These are phyloP conservation scores for Phycomyces nitens DNA, from an alignment of 192 early-diverging fungal genomes.

Conservation along the genomic window DNA sequence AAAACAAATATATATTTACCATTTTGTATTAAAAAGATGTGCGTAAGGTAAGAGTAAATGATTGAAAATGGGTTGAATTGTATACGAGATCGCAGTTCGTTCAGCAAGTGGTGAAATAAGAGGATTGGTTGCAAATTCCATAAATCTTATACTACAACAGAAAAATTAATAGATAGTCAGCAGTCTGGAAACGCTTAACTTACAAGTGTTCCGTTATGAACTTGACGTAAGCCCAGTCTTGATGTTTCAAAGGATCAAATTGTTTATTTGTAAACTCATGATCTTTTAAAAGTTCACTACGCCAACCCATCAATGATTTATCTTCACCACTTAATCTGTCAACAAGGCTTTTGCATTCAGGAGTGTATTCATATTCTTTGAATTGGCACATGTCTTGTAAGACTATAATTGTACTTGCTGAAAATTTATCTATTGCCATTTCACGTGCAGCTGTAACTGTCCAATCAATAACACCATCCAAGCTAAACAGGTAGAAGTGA, in stretches of 20 bases:
- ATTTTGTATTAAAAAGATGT: constrained; percentile 13
- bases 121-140: constrained; percentile 1
- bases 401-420: constrained; percentile 13
- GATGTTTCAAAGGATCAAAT: constrained; percentile 16
- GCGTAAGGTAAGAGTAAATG: constrained; percentile 7
- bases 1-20: constrained; percentile 10
- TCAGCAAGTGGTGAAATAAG: constrained; percentile 4
- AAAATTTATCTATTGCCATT: constrained; percentile 14
- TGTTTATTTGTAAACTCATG: constrained; percentile 8
- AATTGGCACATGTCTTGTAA: constrained; percentile 23
- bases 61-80: constrained; percentile 12
- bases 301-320: constrained; percentile 12
- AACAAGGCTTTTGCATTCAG: constrained; percentile 12
- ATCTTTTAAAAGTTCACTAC: constrained; percentile 7
- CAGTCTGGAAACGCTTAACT: constrained; percentile 14
- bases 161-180: constrained; percentile 15
- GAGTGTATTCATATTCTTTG: constrained; percentile 13
- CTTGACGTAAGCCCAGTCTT: constrained; percentile 17
- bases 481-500: constrained; percentile 12
- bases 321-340: constrained; percentile 9
- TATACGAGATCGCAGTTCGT: constrained; percentile 13
- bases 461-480: constrained; percentile 17
- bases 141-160: constrained; percentile 9
- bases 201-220: constrained; percentile 17
- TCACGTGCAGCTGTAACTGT: constrained; percentile 17